Base-by-base conservation (phyloP, 83 land plant species). In the Diphasiastrum complanatum region DNA sequence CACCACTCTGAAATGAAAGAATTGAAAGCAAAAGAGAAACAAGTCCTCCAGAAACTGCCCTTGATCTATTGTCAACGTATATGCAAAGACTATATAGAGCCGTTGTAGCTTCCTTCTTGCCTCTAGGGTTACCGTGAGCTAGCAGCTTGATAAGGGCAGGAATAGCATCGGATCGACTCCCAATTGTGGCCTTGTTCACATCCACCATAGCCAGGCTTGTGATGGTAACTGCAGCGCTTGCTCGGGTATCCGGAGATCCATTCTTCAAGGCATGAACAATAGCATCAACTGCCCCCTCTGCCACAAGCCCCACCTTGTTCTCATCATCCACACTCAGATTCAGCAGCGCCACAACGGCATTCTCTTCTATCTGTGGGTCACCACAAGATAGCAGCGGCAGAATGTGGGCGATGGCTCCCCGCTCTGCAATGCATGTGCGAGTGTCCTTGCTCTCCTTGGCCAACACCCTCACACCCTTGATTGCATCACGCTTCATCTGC, bases 131-230 rank as follows among this genome's bases (percentile, higher is more conserved):
- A 48, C 86, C 84, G 16, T 57, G 70, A 22, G 30, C 18, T 3
- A 86, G 56, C 8, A 83, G 72, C 32, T n/a, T 51, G 2, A 78
- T 78, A 41, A 86, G 65, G 0, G 67, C 70, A 16, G 55, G 33
- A 1, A 86, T 75, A 3, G 80, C 87, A 20, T 46, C 29, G 0
- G 82, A 81, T 33, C 70, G 64, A 20, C 68, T 67, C 26, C 87
- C 91, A 33, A 86, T 86, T 8, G 83, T 78, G 5, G 71, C 80
- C 66, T 83, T 86, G 67, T 86, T 86, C 45, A 86, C 91, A 27
- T 86, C 91, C 58, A 83, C 79, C 11, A 80, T 70, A 0, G 87
- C 81, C 25, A 86, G 63, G 40, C 91, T 86, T 37, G 87, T 83
- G 38, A 86, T 56, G 29, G 77, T 45, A 33, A 37, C 37, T 25